phyloP scores from a whole-genome alignment of 345 rosid genomes.

The Cardamine occulta region DNA sequence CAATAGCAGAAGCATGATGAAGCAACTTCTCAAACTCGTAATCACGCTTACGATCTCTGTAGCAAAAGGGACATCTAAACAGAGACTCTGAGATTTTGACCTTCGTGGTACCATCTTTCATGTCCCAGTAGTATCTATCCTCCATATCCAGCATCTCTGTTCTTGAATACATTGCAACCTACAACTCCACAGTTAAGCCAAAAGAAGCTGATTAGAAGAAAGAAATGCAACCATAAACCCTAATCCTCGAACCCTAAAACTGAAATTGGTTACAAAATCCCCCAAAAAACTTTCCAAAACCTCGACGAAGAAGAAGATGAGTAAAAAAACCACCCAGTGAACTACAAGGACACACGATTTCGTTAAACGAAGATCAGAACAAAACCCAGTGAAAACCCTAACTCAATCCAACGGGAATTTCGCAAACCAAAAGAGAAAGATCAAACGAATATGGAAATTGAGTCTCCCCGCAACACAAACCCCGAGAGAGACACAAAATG shows the following conservation, averaged over 20 bases:
- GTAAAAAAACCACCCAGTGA: background rate
- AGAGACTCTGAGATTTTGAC: conserved; percentile 45
- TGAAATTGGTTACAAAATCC: conserved; percentile 5
- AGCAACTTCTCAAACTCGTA: conserved; percentile 49
- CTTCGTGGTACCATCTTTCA: conserved; percentile 46
- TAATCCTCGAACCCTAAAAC: background rate
- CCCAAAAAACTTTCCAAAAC: background rate
- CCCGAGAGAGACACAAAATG: background rate
- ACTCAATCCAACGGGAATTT: background rate
- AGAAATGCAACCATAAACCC: background rate
- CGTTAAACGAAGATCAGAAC: too few relatives aligned
- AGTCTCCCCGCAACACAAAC: background rate
- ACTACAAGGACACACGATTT: too few relatives aligned
- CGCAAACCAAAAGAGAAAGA: background rate
- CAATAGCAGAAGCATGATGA: conserved; percentile 49
- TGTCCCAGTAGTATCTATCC: conserved; percentile 48
- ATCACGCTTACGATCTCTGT: conserved; percentile 40
- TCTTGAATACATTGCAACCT: conserved; percentile 42
- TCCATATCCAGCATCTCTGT: conserved; percentile 53
- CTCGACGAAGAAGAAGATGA: background rate
- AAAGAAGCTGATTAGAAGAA: background rate
- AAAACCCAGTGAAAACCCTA: conserved; percentile 3
- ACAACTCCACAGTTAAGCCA: background rate
- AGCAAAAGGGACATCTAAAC: conserved; percentile 62
- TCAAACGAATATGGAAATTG: background rate